Percentiles rank a stretch among this genome's conserved stretches.
Conservation (phyloP, 768 basidiomycete genomes). For the Tricholomella constricta region DNA sequence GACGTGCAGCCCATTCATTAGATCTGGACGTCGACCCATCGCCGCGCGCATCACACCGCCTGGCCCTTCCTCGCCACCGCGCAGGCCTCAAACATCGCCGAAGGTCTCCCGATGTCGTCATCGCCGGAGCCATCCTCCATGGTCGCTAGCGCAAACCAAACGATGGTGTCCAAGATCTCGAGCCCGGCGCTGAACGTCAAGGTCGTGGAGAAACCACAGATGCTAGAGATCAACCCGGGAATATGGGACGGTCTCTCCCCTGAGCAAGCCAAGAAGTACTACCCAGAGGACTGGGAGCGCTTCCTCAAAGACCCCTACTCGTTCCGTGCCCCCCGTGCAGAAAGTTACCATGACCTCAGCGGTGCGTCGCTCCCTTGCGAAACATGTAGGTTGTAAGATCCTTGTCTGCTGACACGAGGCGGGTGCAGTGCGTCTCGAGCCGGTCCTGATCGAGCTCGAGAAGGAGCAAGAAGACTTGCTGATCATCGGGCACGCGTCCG, state of each 20-base stretch:
- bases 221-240: conserved; percentile 97
- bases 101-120: conserved; percentile 9
- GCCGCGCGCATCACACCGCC: conserved; percentile 92
- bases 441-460: conserved; percentile 90
- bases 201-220: conserved; percentile 93
- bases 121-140: conserved; percentile 11
- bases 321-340: conserved; percentile 89
- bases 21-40: conserved; percentile 97
- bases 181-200: conserved; percentile 55
- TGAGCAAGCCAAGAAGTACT: conserved; percentile 85
- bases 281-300: conserved; percentile 92
- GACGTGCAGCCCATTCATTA: conserved; percentile 27
- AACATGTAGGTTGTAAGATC: neutral
- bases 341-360: conserved; percentile 95
- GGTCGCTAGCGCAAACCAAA: conserved; percentile 7
- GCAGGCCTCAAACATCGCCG: conserved; percentile 17
- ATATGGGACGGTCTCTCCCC: conserved; percentile 96
- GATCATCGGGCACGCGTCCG: conserved; percentile 96
- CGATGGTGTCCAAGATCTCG: conserved; percentile 9
- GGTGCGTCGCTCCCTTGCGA: conserved; percentile 44
- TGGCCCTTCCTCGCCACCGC: conserved; percentile 80
- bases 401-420: conserved; percentile 6
- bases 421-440: conserved; percentile 83
- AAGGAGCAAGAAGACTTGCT: conserved; percentile 92
- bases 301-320: conserved; percentile 93